Percentiles rank a stretch among this genome's conserved stretches.
These are phyloP conservation scores for Backusella liffmaniae DNA, from an alignment of 192 early-diverging fungal species.

Conservation along the genomic window DNA sequence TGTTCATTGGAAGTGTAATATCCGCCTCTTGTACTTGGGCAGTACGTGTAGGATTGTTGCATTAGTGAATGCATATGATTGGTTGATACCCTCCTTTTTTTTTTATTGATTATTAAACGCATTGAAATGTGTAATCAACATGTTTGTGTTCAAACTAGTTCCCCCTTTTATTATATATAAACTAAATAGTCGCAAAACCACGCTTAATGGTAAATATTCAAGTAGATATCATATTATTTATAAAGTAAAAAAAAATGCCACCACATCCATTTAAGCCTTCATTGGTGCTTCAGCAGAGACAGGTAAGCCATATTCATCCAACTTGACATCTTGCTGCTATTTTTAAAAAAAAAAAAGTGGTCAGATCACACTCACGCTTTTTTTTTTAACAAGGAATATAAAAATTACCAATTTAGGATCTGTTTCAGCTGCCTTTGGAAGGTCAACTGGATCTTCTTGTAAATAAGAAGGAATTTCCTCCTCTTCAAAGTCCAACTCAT, in stretches of 20 bases:
- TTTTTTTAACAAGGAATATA: neutral
- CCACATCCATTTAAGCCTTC: constrained; percentile 39
- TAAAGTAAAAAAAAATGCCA: neutral
- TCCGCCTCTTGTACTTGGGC: too few species aligned
- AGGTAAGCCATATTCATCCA: constrained; percentile 56
- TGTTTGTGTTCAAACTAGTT: too few species aligned
- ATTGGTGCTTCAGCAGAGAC: constrained; percentile 44
- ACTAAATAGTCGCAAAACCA: too few species aligned
- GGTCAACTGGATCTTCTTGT: constrained; percentile 62
- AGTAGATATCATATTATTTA: too few species aligned
- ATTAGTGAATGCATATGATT: too few species aligned
- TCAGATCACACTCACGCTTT: neutral
- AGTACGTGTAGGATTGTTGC: too few species aligned
- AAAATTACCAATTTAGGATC: constrained; percentile 46
- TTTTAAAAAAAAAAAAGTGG: neutral
- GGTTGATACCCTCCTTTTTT: too few species aligned
- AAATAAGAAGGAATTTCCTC: constrained; percentile 84
- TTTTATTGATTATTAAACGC: too few species aligned
- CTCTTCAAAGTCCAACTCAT: constrained; percentile 81
- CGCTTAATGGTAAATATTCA: too few species aligned
- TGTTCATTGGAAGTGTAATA: too few species aligned
- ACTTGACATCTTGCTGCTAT: constrained; percentile 28
- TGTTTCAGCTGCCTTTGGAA: constrained; percentile 47
- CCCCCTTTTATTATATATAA: too few species aligned
- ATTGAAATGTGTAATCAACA: too few species aligned